phyloP scores from a whole-genome alignment of 306 rosid species.

The Hippophae rhamnoides region DNA sequence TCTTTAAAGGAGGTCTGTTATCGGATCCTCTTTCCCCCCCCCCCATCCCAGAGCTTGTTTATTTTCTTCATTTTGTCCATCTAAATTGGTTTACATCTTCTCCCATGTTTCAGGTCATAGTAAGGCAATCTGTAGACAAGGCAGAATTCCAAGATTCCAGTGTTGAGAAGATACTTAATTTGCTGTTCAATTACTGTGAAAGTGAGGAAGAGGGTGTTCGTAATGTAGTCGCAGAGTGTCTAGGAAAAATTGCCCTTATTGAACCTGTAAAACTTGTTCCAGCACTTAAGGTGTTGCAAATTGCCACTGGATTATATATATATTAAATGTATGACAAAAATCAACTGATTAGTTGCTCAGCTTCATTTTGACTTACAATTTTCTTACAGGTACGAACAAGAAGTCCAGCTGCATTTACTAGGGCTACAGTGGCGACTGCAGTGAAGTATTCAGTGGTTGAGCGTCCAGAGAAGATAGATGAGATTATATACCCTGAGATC shows the following conservation, averaged over 20 bases:
- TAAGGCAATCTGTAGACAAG: constrained; percentile 92
- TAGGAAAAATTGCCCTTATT: constrained; percentile 93
- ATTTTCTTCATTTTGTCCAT: background rate
- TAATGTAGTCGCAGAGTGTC: constrained; percentile 95
- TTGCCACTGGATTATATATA: background rate
- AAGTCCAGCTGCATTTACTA: constrained; percentile 89
- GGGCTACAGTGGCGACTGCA: constrained; percentile 98
- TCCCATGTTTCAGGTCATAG: constrained; percentile 60
- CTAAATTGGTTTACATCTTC: constrained; percentile 13
- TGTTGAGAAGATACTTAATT: constrained; percentile 90
- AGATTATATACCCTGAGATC: constrained; percentile 84
- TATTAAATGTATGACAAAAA: constrained; percentile 12
- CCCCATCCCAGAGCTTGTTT: constrained; percentile 10
- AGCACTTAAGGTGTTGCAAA: constrained; percentile 71
- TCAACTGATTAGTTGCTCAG: constrained; percentile 15
- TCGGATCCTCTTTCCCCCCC: constrained; percentile 6
- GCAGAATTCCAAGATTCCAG: constrained; percentile 91
- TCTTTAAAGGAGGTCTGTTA: constrained; percentile 85
- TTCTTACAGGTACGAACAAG: constrained; percentile 62
- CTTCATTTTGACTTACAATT: constrained; percentile 4
- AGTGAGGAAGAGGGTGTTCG: constrained; percentile 99
- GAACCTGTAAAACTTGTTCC: constrained; percentile 96
- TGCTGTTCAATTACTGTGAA: constrained; percentile 93
- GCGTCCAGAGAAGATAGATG: constrained; percentile 95
- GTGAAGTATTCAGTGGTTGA: constrained; percentile 96